These are phyloP conservation scores for Yamadazyma diospyri DNA, from an alignment of 1,139 yeast species.

Conservation along the genomic window DNA sequence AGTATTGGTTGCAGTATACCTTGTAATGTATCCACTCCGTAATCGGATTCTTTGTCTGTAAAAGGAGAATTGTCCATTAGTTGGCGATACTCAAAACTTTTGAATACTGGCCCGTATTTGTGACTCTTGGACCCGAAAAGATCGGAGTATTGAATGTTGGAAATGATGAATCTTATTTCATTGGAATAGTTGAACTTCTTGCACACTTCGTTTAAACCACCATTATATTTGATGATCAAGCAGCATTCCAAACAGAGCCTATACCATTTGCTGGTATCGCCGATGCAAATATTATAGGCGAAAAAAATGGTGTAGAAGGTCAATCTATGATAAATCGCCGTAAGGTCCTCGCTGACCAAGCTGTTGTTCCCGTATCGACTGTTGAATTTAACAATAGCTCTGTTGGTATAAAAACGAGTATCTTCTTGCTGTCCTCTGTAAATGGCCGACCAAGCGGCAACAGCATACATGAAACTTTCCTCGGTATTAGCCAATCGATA, in stretches of 20 bases:
- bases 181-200: constrained; percentile 17
- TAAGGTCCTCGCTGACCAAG: no score
- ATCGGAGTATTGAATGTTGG: constrained; percentile 22
- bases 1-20: constrained; percentile 20
- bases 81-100: constrained; percentile 14
- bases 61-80: constrained; percentile 11
- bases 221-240: constrained; percentile 46
- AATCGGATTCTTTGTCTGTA: constrained; percentile 11
- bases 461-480: constrained; percentile 37
- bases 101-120: constrained; percentile 16
- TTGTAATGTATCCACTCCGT: constrained; percentile 25
- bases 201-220: constrained; percentile 41
- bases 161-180: constrained; percentile 20
- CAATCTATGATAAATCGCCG: constrained; percentile 10
- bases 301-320: constrained; percentile 9
- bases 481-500: constrained; percentile 37
- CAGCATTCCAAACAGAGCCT: constrained; percentile 25
- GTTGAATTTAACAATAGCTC: constrained; percentile 8
- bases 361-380: constrained; percentile 6
- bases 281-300: constrained; percentile 30
- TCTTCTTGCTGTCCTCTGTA: constrained; percentile 19
- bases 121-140: constrained; percentile 18
- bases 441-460: constrained; percentile 44
- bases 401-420: constrained; percentile 17
- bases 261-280: constrained; percentile 42